phyloP scores from a whole-genome alignment of 1,284 basidiomycete species.

The Malassezia equina region DNA sequence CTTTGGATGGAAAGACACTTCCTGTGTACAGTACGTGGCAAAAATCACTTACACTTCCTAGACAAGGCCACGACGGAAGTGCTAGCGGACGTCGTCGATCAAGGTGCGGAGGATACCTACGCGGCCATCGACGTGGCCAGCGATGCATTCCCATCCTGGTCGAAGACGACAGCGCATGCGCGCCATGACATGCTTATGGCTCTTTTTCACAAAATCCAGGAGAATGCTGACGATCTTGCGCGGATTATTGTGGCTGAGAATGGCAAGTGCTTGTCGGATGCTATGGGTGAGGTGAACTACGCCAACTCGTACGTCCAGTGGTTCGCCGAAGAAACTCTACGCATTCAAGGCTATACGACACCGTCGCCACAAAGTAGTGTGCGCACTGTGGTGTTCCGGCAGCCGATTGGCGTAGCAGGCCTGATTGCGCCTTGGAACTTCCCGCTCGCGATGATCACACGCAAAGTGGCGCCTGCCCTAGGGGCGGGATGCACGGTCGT shows the following conservation, averaged over 20 bases:
- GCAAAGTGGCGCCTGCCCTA: constrained; percentile 76
- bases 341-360: constrained; percentile 61
- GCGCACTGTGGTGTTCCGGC: constrained; percentile 75
- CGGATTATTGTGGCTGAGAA: constrained; percentile 46
- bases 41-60: not conserved
- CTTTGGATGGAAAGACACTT: constrained; percentile 28
- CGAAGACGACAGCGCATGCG: constrained; percentile 38
- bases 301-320: constrained; percentile 44
- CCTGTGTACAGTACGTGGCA: constrained; percentile 30
- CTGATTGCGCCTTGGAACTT: constrained; percentile 49
- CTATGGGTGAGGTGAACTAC: constrained; percentile 43
- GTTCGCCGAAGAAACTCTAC: constrained; percentile 36
- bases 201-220: constrained; percentile 32
- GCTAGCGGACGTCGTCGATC: constrained; percentile 38
- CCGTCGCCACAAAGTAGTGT: constrained; percentile 64
- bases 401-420: constrained; percentile 65
- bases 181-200: constrained; percentile 39
- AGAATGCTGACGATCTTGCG: constrained; percentile 40
- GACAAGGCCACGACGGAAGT: constrained; percentile 44
- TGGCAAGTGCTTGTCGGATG: constrained; percentile 41
- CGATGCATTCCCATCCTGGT: constrained; percentile 36
- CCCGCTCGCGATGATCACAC: constrained; percentile 57
- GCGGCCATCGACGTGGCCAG: constrained; percentile 38
- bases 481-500: constrained; percentile 89
- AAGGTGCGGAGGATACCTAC: constrained; percentile 29